These are phyloP conservation scores for Harringtonia aguacate DNA, from an alignment of 2,329 filamentous ascomycete species.

Conservation along the genomic window DNA sequence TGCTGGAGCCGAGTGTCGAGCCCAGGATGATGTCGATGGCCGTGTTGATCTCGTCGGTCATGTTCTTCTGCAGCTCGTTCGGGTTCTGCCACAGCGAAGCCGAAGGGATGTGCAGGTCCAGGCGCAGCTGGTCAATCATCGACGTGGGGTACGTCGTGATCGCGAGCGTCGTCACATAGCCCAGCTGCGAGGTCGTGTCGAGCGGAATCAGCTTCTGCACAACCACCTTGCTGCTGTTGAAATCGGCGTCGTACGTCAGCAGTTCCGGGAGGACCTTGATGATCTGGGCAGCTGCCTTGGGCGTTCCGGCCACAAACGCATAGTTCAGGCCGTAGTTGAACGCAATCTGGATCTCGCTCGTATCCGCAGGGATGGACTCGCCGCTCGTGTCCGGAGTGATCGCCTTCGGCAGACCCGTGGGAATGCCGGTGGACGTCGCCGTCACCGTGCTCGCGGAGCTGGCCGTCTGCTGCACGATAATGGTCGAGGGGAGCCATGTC, in stretches of 20 bases:
- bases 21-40: constrained; percentile 57
- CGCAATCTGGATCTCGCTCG: constrained; percentile 69
- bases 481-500: constrained; percentile 47
- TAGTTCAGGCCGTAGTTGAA: constrained; percentile 79
- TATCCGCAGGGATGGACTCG: constrained; percentile 45
- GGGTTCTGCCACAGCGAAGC: constrained; percentile 67
- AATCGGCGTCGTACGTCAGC: constrained; percentile 51
- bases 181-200: constrained; percentile 56
- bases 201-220: constrained; percentile 67
- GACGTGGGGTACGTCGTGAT: constrained; percentile 58
- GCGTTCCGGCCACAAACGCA: constrained; percentile 62
- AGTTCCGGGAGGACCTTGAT: constrained; percentile 68
- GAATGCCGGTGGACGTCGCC: constrained; percentile 42
- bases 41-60: constrained; percentile 76
- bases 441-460: constrained; percentile 25
- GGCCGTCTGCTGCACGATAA: constrained; percentile 41
- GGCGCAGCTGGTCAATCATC: constrained; percentile 54
- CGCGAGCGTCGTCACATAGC: constrained; percentile 74
- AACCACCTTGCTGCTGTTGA: constrained; percentile 41
- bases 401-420: constrained; percentile 58
- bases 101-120: constrained; percentile 60
- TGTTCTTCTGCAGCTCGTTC: constrained; percentile 51
- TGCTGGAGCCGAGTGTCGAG: constrained; percentile 27
- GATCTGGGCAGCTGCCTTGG: constrained; percentile 71
- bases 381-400: constrained; percentile 59